These are phyloP conservation scores for Penicillium psychrofluorescens DNA, from an alignment of 495 filamentous ascomycete genomes.

Conservation along the genomic window DNA sequence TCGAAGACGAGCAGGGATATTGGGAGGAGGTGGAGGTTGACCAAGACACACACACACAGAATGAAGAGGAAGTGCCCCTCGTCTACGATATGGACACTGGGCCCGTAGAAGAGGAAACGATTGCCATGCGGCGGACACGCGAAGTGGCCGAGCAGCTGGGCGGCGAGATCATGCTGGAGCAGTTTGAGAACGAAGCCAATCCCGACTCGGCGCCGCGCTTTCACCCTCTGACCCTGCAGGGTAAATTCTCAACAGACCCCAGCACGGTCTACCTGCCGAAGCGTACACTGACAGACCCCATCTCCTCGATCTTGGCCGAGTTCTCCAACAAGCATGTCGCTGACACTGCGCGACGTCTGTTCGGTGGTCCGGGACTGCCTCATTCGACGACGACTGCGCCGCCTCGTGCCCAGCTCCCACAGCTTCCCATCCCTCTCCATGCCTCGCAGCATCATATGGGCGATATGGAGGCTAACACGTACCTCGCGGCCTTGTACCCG, in stretches of 20 bases:
- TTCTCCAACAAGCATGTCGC: slow-evolving; percentile 65
- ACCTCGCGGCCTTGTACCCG: slow-evolving; percentile 70
- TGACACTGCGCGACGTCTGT: slow-evolving; percentile 56
- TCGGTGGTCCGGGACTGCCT: slow-evolving; percentile 71
- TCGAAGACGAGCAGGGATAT: slow-evolving; percentile 51
- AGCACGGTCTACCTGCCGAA: slow-evolving; percentile 65
- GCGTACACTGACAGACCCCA: slow-evolving; percentile 56
- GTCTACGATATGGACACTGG: slow-evolving; percentile 36
- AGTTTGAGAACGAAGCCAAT: slow-evolving; percentile 44
- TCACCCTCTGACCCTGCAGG: slow-evolving; percentile 60
- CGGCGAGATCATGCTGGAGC: slow-evolving; percentile 39
- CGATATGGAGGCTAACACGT: slow-evolving; percentile 84
- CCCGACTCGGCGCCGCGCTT: slow-evolving; percentile 34
- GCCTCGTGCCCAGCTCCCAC: slow-evolving; percentile 43
- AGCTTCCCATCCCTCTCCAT: slow-evolving; percentile 62
- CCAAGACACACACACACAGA: slow-evolving; percentile 5
- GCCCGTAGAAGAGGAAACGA: slow-evolving; percentile 20
- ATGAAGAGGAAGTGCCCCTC: slow-evolving; percentile 21
- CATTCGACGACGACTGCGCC: slow-evolving; percentile 57
- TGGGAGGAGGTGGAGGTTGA: slow-evolving; percentile 54
- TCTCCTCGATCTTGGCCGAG: slow-evolving; percentile 55
- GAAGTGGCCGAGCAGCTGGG: slow-evolving; percentile 40
- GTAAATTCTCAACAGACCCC: slow-evolving; percentile 59
- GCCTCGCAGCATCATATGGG: slow-evolving; percentile 66
- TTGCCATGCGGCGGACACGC: slow-evolving; percentile 30